Conservation (phyloP, 2,329 filamentous ascomycete species). For the Parafenestella ontariensis region DNA sequence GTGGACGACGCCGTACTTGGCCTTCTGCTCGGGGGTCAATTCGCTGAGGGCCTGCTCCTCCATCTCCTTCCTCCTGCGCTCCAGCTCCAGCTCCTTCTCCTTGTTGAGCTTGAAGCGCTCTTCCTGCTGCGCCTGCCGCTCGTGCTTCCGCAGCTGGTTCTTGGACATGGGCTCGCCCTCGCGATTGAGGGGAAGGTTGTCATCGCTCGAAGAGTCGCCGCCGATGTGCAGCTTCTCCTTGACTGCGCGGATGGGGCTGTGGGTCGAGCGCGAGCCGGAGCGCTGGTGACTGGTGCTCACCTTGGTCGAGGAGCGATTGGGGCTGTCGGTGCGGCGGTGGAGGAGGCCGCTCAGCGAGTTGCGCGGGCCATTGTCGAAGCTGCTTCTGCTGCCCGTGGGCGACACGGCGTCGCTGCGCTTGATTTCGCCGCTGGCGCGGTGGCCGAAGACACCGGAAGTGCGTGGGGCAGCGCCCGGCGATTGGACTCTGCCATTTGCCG, state of each 20-base stretch:
- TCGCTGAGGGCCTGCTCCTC: constrained; percentile 58
- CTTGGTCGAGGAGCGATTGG: constrained; percentile 34
- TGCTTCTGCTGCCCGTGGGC: constrained; percentile 39
- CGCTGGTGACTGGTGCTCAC: constrained; percentile 27
- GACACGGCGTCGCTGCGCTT: constrained; percentile 39
- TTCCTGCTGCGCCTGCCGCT: constrained; percentile 54
- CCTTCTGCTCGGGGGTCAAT: constrained; percentile 65
- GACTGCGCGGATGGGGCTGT: constrained; percentile 50
- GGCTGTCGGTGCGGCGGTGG: constrained; percentile 47
- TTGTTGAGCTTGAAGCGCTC: constrained; percentile 53
- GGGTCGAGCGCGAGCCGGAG: constrained; percentile 35
- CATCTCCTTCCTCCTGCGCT: constrained; percentile 57
- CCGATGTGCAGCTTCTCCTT: constrained; percentile 51
- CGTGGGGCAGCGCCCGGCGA: constrained; percentile 36
- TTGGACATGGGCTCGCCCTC: constrained; percentile 59
- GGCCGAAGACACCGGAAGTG: constrained; percentile 35
- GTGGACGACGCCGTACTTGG: constrained; percentile 64
- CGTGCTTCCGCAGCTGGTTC: constrained; percentile 58
- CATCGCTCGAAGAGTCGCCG: constrained; percentile 42
- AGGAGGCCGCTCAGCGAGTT: constrained; percentile 44
- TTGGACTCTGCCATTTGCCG: constrained; percentile 32
- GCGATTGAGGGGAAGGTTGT: constrained; percentile 53
- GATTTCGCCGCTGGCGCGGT: constrained; percentile 43
- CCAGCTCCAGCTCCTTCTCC: constrained; percentile 54
- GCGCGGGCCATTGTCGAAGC: constrained; percentile 36